Conservation (phyloP, 2,329 filamentous ascomycete species). For the Neofusicoccum umdonicola region DNA sequence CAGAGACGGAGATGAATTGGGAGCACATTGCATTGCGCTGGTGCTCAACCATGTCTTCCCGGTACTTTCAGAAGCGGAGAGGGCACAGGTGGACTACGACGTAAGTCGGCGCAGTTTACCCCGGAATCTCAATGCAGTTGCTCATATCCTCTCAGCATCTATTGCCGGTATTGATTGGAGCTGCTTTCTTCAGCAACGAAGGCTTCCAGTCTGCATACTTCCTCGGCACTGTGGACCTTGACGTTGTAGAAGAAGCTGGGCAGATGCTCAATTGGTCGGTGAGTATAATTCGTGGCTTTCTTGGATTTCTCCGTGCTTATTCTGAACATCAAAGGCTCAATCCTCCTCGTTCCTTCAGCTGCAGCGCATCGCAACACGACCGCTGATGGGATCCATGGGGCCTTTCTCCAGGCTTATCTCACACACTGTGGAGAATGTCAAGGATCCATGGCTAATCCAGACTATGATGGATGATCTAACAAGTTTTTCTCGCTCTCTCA, state of each 20-base stretch:
- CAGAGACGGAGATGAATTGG: conserved; percentile 51
- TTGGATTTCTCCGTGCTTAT: not conserved
- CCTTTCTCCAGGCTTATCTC: conserved; percentile 64
- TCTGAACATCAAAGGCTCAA: conserved; percentile 32
- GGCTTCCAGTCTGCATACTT: conserved; percentile 77
- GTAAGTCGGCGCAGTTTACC: not conserved
- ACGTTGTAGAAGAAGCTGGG: conserved; percentile 57
- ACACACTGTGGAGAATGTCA: conserved; percentile 60
- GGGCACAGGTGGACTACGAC: conserved; percentile 63
- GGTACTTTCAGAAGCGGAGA: conserved; percentile 61
- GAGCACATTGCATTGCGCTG: conserved; percentile 57
- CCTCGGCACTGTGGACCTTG: conserved; percentile 65
- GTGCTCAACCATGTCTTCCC: conserved; percentile 77
- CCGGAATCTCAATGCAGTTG: no score
- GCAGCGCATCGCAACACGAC: conserved; percentile 57
- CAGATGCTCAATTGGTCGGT: conserved; percentile 63
- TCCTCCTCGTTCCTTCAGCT: conserved; percentile 62
- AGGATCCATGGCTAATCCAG: conserved; percentile 48
- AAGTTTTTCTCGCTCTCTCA: conserved; percentile 63
- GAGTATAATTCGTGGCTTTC: conserved; percentile 4
- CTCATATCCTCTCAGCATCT: conserved; percentile 37
- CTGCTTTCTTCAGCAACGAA: conserved; percentile 66
- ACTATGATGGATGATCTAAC: conserved; percentile 63
- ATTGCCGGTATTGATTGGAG: conserved; percentile 66
- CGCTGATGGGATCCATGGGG: conserved; percentile 65